phyloP scores from a whole-genome alignment of 2,329 filamentous ascomycete species.

The Mycosphaerella sp. region DNA sequence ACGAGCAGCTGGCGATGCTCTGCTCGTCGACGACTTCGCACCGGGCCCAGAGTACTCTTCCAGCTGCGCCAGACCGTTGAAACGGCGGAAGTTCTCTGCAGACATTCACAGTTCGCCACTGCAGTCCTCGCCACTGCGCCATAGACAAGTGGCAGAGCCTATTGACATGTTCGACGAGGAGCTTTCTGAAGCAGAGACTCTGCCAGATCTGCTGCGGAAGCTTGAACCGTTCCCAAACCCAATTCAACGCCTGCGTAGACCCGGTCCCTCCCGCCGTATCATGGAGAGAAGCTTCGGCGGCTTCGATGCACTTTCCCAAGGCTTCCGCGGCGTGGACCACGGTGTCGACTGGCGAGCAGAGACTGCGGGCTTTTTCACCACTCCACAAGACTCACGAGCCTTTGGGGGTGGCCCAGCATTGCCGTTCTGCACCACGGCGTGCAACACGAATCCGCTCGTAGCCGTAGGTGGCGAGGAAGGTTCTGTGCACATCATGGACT shows the following conservation, averaged over 20 bases:
- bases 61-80: conserved; percentile 19
- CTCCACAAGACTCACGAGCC: conserved; percentile 49
- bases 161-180: conserved; percentile 21
- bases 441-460: conserved; percentile 62
- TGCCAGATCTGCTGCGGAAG: conserved; percentile 37
- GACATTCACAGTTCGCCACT: conserved; percentile 44
- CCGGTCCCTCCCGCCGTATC: conserved; percentile 35
- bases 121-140: conserved; percentile 46
- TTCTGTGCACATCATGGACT: conserved; percentile 57
- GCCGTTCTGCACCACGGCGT: conserved; percentile 61
- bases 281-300: conserved; percentile 46
- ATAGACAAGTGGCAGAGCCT: conserved; percentile 26
- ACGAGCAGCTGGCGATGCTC: conserved; percentile 8
- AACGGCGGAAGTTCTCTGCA: conserved; percentile 27
- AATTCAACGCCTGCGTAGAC: conserved; percentile 35
- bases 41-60: conserved; percentile 25
- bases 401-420: conserved; percentile 46
- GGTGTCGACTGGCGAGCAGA: conserved; percentile 52
- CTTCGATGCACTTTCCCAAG: conserved; percentile 36
- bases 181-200: conserved; percentile 33
- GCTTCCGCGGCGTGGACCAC: conserved; percentile 37
- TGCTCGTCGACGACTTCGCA: conserved; percentile 15
- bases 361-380: conserved; percentile 55
- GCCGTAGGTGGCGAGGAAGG: conserved; percentile 67
- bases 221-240: conserved; percentile 41